phyloP scores from a whole-genome alignment of 2,329 filamentous ascomycete genomes.

The Polytolypa hystricis region DNA sequence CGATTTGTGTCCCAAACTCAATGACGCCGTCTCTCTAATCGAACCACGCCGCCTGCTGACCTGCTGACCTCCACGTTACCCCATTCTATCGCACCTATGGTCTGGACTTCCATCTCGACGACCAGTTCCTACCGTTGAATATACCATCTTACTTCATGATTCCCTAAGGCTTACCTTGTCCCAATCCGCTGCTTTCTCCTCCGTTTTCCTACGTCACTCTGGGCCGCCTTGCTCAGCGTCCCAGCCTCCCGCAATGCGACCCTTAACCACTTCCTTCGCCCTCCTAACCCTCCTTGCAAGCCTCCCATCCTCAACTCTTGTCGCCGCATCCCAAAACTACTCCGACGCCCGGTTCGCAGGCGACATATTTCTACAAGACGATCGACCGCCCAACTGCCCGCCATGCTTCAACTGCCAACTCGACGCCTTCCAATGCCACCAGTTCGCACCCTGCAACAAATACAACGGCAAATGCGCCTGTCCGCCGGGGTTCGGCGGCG shows the following conservation, averaged over 20 bases:
- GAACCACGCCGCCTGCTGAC: no score
- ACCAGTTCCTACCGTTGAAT: no score
- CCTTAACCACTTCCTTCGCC: constrained; percentile 5
- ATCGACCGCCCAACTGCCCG: constrained; percentile 47
- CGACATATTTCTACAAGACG: constrained; percentile 54
- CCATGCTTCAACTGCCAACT: constrained; percentile 93
- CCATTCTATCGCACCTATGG: no score
- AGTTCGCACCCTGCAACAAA: constrained; percentile 80
- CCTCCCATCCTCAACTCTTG: constrained; percentile 18
- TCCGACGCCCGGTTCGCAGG: constrained; percentile 51
- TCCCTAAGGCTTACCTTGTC: no score
- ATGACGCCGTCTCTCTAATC: no score
- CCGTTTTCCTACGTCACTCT: neutral
- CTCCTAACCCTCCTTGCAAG: constrained; percentile 13
- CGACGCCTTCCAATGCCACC: constrained; percentile 79
- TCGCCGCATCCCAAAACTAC: constrained; percentile 38
- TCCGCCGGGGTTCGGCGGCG: constrained; percentile 82
- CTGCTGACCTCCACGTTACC: no score
- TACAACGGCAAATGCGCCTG: constrained; percentile 89
- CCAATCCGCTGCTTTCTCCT: no score
- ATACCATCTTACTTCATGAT: no score
- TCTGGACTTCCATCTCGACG: no score
- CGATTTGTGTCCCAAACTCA: no score
- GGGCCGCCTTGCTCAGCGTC: constrained; percentile 6
- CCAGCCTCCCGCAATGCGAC: constrained; percentile 12